phyloP scores from a whole-genome alignment of 2,329 filamentous ascomycete species.

The Blumeria graminis region DNA sequence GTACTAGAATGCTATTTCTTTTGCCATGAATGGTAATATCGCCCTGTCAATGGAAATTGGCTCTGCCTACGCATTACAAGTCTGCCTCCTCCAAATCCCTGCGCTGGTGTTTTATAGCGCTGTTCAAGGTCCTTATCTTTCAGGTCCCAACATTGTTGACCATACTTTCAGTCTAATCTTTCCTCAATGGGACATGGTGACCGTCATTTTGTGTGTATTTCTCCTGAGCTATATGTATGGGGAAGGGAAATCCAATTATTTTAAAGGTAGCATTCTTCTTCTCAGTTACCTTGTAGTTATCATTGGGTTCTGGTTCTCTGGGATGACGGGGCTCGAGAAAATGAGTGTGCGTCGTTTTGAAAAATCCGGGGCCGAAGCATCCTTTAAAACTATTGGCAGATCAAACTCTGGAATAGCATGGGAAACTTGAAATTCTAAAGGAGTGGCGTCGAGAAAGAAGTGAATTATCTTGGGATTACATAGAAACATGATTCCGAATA shows the following conservation, averaged over 20 bases:
- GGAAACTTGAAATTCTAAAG: too few species aligned
- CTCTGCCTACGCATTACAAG: conserved; percentile 86
- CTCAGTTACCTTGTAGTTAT: conserved; percentile 83
- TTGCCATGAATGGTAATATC: conserved; percentile 99
- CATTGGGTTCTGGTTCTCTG: conserved; percentile 72
- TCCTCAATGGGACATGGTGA: conserved; percentile 98
- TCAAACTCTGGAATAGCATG: too few species aligned
- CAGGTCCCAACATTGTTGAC: conserved; percentile 25
- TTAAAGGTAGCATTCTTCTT: conserved; percentile 91
- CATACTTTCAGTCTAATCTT: conserved; percentile 76
- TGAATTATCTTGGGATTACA: too few species aligned
- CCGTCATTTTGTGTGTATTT: conserved; percentile 87
- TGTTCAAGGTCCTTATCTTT: conserved; percentile 34
- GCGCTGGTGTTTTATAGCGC: conserved; percentile 82
- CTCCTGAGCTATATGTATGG: conserved; percentile 92
- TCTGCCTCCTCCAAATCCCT: conserved; percentile 83
- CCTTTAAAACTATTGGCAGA: too few species aligned
- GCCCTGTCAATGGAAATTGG: conserved; percentile 97
- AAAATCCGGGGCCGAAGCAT: too few species aligned
- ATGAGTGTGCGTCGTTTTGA: too few species aligned
- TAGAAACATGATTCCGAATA: too few species aligned
- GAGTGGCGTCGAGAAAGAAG: too few species aligned
- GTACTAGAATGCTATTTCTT: conserved; percentile 69
- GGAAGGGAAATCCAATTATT: conserved; percentile 98
- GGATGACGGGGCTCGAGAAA: conserved; percentile 16